Evolutionary conservation across 768 basidiomycete genomes (phyloP).

Genomic region (Auricularia sp.): DNA sequence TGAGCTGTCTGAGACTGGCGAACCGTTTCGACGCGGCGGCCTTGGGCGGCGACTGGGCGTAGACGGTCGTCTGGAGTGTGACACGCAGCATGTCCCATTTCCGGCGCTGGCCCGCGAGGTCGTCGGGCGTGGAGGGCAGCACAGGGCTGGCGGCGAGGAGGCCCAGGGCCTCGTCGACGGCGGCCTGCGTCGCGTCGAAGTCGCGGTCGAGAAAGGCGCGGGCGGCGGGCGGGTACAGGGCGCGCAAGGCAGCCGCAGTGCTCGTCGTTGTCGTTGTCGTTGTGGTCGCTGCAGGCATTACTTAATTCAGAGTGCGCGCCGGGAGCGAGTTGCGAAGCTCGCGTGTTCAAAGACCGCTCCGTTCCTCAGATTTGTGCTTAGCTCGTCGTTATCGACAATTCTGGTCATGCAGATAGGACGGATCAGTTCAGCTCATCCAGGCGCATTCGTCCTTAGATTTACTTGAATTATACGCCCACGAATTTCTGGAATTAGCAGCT

Average conservation of each 20-base stretch:
- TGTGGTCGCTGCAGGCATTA: background rate
- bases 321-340: background rate
- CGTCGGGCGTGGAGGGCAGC: conserved; percentile 29
- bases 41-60: conserved; percentile 41
- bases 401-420: too few species aligned
- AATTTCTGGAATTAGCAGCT: too few species aligned
- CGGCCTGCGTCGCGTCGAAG: conserved; percentile 49
- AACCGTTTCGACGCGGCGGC: conserved; percentile 33
- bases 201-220: conserved; percentile 72
- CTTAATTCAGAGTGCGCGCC: background rate
- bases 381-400: too few species aligned
- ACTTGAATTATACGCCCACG: too few species aligned
- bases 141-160: conserved; percentile 27
- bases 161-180: conserved; percentile 59
- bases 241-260: conserved; percentile 38
- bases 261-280: background rate
- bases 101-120: conserved; percentile 39
- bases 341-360: too few species aligned
- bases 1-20: conserved; percentile 24
- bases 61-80: conserved; percentile 68
- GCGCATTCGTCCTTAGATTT: too few species aligned
- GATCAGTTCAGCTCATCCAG: too few species aligned
- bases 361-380: too few species aligned
- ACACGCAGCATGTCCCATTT: conserved; percentile 87
- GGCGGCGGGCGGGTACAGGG: conserved; percentile 67